Conservation (phyloP, 306 rosid genomes). For the Macrotyloma uniflorum region DNA sequence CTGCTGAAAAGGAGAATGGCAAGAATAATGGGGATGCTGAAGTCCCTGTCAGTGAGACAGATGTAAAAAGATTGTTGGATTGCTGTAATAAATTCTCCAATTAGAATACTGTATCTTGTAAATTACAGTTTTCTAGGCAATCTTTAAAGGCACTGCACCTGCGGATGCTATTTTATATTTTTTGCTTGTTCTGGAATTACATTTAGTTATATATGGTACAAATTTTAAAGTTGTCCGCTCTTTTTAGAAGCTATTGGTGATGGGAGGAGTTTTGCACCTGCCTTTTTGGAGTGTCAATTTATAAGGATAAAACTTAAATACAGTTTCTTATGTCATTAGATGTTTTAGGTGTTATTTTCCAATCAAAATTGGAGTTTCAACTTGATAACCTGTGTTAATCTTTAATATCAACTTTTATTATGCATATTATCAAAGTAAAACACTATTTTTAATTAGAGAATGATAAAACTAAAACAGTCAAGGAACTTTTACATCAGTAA, state of each 20-base stretch:
- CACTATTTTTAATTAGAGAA: background rate
- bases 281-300: background rate
- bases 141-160: slow-evolving; percentile 11
- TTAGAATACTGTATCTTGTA: slow-evolving; percentile 43
- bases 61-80: slow-evolving; percentile 58
- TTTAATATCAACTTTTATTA: background rate
- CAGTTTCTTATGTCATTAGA: background rate
- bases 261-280: background rate
- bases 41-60: slow-evolving; percentile 38
- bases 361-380: background rate
- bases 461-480: background rate
- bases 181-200: background rate
- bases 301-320: background rate
- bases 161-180: background rate
- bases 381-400: background rate
- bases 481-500: background rate
- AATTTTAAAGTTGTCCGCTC: slow-evolving; percentile 2
- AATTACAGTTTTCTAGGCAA: slow-evolving; percentile 17
- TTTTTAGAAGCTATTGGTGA: slow-evolving; percentile 10
- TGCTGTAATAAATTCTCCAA: slow-evolving; percentile 62
- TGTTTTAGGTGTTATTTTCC: background rate
- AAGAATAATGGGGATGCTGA: slow-evolving; percentile 36
- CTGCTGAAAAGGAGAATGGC: slow-evolving; percentile 49
- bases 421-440: background rate
- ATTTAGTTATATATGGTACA: background rate